These are phyloP conservation scores for Ulvella scutata DNA, from an alignment of 139 green algal species.

Conservation along the genomic window DNA sequence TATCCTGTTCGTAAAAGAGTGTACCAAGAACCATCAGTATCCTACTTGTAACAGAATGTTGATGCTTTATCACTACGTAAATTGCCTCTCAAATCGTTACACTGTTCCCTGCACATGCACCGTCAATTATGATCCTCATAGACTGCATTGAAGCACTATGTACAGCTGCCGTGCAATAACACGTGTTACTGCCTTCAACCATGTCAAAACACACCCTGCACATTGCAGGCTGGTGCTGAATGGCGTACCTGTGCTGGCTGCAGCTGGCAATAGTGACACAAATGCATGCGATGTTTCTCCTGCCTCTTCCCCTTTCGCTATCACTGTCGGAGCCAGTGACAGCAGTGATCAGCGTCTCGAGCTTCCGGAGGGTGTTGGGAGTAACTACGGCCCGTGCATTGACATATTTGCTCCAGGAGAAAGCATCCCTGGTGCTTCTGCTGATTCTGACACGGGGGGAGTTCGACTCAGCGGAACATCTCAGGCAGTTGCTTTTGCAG, in stretches of 20 bases:
- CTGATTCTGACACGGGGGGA: neutral
- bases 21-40: too few species aligned
- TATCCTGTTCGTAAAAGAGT: too few species aligned
- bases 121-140: too few species aligned
- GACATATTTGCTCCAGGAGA: constrained; percentile 26
- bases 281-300: constrained; percentile 22
- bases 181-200: too few species aligned
- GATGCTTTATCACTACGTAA: too few species aligned
- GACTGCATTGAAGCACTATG: too few species aligned
- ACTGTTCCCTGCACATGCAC: too few species aligned
- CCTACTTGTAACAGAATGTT: too few species aligned
- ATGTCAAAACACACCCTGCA: too few species aligned
- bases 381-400: constrained; percentile 23
- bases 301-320: constrained; percentile 13
- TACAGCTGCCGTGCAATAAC: too few species aligned
- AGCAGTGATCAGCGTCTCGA: constrained; percentile 12
- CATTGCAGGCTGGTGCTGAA: constrained; percentile 7
- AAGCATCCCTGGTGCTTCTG: constrained; percentile 19
- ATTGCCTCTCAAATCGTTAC: too few species aligned
- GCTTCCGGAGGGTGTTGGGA: neutral
- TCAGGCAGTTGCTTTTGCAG: neutral
- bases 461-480: neutral
- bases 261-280: constrained; percentile 20
- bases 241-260: constrained; percentile 21
- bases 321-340: constrained; percentile 20